These are phyloP conservation scores for Populus ilicifolia DNA, from an alignment of 345 rosid genomes.

Conservation along the genomic window DNA sequence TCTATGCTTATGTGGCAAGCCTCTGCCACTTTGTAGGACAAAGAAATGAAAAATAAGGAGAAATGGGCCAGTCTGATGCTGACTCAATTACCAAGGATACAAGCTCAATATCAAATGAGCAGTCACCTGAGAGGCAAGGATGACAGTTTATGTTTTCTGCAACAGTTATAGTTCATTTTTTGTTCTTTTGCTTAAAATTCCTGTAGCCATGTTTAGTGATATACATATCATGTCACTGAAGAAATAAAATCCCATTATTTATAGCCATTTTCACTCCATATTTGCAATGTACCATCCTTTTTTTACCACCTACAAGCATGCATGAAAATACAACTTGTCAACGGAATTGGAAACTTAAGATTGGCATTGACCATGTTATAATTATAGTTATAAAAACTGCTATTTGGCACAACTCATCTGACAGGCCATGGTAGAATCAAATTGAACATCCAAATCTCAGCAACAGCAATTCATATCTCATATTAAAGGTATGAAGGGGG, in stretches of 20 bases:
- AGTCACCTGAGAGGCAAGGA: constrained; percentile 11
- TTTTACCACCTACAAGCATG: not conserved
- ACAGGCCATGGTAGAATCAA: not conserved
- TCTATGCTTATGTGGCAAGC: constrained; percentile 89
- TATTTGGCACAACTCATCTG: not conserved
- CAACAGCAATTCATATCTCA: no score
- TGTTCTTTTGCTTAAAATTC: constrained; percentile 7
- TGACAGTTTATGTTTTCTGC: constrained; percentile 18
- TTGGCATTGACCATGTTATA: no score
- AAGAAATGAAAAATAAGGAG: constrained; percentile 29
- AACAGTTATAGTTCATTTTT: constrained; percentile 6
- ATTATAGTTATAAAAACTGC: no score
- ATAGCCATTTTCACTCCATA: not conserved
- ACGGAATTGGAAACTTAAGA: no score
- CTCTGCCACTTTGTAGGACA: constrained; percentile 68
- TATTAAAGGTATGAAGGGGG: no score
- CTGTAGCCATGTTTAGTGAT: constrained; percentile 20
- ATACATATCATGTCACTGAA: constrained; percentile 14
- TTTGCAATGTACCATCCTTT: not conserved
- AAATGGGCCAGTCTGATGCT: constrained; percentile 61
- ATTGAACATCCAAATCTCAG: constrained; percentile 10
- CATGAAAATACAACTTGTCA: no score
- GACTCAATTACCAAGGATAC: constrained; percentile 38
- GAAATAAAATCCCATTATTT: constrained; percentile 7
- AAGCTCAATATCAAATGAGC: constrained; percentile 29